A percentile compares a stretch with the other conserved stretches of the same genome.
These are phyloP conservation scores for Debaryomyces fabryi DNA, from an alignment of 1,139 yeast species.

Conservation along the genomic window DNA sequence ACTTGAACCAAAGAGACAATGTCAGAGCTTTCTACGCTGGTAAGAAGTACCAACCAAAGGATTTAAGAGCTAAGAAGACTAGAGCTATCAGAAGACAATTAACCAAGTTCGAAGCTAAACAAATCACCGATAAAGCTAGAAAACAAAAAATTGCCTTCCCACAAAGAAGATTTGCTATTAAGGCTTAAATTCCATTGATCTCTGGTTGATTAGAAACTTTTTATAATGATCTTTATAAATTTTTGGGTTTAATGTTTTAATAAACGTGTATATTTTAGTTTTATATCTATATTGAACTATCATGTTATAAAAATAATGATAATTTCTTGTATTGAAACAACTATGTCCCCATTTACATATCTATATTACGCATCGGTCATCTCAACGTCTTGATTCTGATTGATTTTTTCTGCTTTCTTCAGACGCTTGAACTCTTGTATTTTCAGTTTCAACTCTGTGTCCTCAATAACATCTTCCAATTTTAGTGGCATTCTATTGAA, in stretches of 20 bases:
- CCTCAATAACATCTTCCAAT: constrained; percentile 83
- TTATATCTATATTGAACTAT: constrained; percentile 11
- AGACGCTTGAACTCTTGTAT: constrained; percentile 60
- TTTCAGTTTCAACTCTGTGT: constrained; percentile 62
- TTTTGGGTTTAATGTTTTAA: constrained; percentile 22
- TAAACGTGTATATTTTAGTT: constrained; percentile 23
- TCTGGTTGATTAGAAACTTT: constrained; percentile 14
- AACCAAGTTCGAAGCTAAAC: constrained; percentile 81
- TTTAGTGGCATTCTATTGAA: constrained; percentile 91
- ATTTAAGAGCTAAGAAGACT: constrained; percentile 99
- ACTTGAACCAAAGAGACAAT: constrained; percentile 94
- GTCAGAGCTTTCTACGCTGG: constrained; percentile 95
- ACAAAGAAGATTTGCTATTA: constrained; percentile 97
- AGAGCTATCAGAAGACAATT: constrained; percentile 99
- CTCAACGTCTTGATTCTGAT: constrained; percentile 19
- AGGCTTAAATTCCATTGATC: constrained; percentile 66
- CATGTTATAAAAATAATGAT: background rate
- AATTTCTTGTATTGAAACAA: background rate
- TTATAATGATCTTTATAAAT: constrained; percentile 14
- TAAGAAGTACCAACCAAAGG: constrained; percentile 98
- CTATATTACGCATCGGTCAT: constrained; percentile 17
- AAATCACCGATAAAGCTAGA: constrained; percentile 84
- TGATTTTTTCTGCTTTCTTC: constrained; percentile 26
- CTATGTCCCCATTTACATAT: constrained; percentile 1
- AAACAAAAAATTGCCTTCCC: constrained; percentile 97